Percentiles rank a stretch among this genome's conserved stretches.
Evolutionary conservation across 352 stramenopile species (phyloP).

Genomic region (Pythium aphanidermatum): DNA sequence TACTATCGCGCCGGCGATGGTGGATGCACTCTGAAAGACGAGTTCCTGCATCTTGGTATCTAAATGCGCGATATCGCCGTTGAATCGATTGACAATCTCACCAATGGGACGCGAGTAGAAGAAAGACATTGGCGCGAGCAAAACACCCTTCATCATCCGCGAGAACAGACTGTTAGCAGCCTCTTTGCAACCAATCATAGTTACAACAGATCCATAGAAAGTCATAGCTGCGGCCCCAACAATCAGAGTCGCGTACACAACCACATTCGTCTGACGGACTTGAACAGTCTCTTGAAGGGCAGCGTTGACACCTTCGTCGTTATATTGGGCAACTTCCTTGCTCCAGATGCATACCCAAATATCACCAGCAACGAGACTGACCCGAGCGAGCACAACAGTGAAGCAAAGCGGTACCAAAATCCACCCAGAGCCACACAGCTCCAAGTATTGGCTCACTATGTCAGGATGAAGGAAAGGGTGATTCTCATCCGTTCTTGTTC

Average conservation of each 20-base stretch:
- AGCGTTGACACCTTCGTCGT: neutral
- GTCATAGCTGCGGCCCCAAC: constrained; percentile 10
- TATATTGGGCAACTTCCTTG: constrained; percentile 6
- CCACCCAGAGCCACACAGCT: constrained; percentile 14
- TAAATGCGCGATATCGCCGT: constrained; percentile 15
- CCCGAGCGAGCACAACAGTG: constrained; percentile 4
- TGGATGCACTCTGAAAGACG: constrained; percentile 6
- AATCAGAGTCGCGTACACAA: constrained; percentile 17
- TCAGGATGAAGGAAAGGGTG: constrained; percentile 1
- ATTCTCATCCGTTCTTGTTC: neutral
- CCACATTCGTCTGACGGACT: constrained; percentile 10
- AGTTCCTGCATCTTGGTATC: constrained; percentile 11
- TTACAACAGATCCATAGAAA: constrained; percentile 14
- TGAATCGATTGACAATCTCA: constrained; percentile 37
- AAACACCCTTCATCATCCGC: constrained; percentile 11
- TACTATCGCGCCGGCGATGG: constrained; percentile 10
- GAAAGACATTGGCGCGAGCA: constrained; percentile 27
- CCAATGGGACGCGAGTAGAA: constrained; percentile 29
- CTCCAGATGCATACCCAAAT: constrained; percentile 23
- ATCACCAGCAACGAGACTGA: constrained; percentile 12
- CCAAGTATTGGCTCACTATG: constrained; percentile 4
- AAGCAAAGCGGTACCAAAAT: constrained; percentile 13
- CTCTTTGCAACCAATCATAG: constrained; percentile 8
- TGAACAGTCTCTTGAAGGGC: neutral
- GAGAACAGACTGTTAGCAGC: constrained; percentile 9